Evolutionary conservation across 75 land plant species (phyloP), one percentile per base, ranked within the genome.

Genomic region (Sequoiadendron giganteum): DNA sequence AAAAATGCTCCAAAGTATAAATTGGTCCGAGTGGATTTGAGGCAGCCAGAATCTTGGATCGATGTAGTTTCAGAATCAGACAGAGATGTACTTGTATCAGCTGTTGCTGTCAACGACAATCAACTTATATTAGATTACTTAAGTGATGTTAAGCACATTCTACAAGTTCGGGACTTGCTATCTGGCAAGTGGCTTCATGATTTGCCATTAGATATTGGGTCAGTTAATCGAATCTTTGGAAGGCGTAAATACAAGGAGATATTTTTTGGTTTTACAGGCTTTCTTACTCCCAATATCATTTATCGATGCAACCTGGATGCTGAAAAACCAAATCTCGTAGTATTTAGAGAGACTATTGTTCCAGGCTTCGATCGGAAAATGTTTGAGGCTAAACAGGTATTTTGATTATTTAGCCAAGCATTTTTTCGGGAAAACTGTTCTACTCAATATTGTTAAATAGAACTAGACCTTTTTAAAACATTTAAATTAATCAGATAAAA

Each of bases 1-100:
- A 98, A 98, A 90, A 91, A 95, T 88, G 99, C 99, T 84, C 99
- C 99, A 68, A 93, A 87, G 80, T 94, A 97, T 82, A 98, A 98
- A 85, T 21, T 98, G 85, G 94, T 93, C 15, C 90, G 96, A 14
- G 95, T 97, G 30, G 94, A 98, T 87, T 70, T 97, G 18, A 91
- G 89, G 70, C 87, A 93, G 43, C 96, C 99, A 32, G 90, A 86
- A 43, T 16, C n/a, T 13, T 98, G 99, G 99, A 88, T 49, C 61
- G 97, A 96, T 88, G 92, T 98, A 8, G 85, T 98, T 65, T 90
- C 90, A 79, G 98, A 98, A 88, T 86, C 93, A 70, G 91, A 93
- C 52, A 95, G 86, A 48, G 96, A 98, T 88, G 99, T 98, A 34
- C 94, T 98, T 25, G 87, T 93, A 65, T 95, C 94, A 48, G 97